A percentile compares a stretch with the other conserved stretches of the same genome.
These are phyloP conservation scores for Diophrys appendiculata DNA, from an alignment of 73 alveolate species.

Conservation along the genomic window DNA sequence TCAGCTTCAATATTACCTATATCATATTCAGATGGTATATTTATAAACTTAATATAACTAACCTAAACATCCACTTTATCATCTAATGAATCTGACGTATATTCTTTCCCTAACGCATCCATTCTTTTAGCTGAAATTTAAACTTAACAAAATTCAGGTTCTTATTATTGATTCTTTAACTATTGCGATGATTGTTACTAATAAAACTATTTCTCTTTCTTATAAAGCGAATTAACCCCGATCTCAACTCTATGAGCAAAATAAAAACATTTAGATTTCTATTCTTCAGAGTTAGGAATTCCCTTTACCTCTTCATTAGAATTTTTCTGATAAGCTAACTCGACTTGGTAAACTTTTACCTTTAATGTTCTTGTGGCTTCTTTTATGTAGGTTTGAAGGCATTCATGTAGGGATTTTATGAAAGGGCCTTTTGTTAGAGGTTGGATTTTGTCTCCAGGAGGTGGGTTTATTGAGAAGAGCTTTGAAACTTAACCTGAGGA, in stretches of 20 bases:
- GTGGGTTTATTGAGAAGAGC: too few relatives aligned
- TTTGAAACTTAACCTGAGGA: too few relatives aligned
- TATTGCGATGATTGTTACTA: not conserved
- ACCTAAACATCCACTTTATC: too few relatives aligned
- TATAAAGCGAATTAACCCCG: not conserved
- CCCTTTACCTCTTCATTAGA: too few relatives aligned
- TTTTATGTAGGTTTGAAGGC: slow-evolving; percentile 20
- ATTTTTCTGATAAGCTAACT: slow-evolving; percentile 13
- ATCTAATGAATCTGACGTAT: too few relatives aligned
- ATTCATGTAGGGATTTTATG: not conserved
- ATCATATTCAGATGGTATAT: too few relatives aligned
- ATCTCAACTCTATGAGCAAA: not conserved
- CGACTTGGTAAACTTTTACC: slow-evolving; percentile 28
- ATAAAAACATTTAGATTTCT: not conserved
- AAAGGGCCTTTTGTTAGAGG: not conserved
- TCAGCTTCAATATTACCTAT: too few relatives aligned
- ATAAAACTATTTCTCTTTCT: not conserved
- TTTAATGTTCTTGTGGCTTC: slow-evolving; percentile 26
- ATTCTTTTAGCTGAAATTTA: slow-evolving; percentile 10
- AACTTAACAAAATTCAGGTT: not conserved
- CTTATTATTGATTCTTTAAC: not conserved
- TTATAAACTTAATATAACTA: too few relatives aligned
- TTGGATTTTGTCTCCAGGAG: not conserved
- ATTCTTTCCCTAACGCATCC: slow-evolving; percentile 47
- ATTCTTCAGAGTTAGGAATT: slow-evolving; percentile 21